These are phyloP conservation scores for Russula earlei DNA, from an alignment of 768 basidiomycete species.

Conservation along the genomic window DNA sequence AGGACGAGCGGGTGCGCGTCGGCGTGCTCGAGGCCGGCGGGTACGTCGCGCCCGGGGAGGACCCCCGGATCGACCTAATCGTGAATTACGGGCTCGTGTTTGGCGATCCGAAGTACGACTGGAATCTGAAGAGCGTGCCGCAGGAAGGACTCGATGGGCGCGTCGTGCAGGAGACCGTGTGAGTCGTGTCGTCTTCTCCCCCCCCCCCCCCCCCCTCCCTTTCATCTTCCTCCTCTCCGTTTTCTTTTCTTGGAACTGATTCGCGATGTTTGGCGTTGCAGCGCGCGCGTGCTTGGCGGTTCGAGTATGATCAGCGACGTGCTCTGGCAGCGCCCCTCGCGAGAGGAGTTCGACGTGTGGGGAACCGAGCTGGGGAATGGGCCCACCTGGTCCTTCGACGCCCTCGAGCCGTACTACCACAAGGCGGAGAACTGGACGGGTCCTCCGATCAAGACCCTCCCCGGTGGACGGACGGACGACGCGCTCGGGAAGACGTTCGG, in stretches of 20 bases:
- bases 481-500: constrained; percentile 3
- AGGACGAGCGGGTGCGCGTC: constrained; percentile 17
- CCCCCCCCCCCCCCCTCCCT: no score
- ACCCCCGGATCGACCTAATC: constrained; percentile 12
- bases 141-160: constrained; percentile 13
- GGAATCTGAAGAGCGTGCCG: constrained; percentile 17
- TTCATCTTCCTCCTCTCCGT: background rate
- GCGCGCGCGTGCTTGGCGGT: constrained; percentile 15
- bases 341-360: constrained; percentile 17
- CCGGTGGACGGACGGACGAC: constrained; percentile 5
- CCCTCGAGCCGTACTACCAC: constrained; percentile 14
- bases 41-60: constrained; percentile 16
- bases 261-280: background rate
- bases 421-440: constrained; percentile 19
- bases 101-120: constrained; percentile 13
- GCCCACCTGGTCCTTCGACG: constrained; percentile 13
- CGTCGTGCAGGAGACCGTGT: constrained; percentile 16
- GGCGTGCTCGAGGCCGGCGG: constrained; percentile 27
- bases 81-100: constrained; percentile 14
- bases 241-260: background rate
- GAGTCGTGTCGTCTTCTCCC: background rate
- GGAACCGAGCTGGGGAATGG: constrained; percentile 16
- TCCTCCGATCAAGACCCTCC: constrained; percentile 7
- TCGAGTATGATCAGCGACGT: constrained; percentile 20
- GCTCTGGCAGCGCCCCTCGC: constrained; percentile 19